phyloP scores from a whole-genome alignment of 2,329 filamentous ascomycete genomes.

The Fusarium sp. region DNA sequence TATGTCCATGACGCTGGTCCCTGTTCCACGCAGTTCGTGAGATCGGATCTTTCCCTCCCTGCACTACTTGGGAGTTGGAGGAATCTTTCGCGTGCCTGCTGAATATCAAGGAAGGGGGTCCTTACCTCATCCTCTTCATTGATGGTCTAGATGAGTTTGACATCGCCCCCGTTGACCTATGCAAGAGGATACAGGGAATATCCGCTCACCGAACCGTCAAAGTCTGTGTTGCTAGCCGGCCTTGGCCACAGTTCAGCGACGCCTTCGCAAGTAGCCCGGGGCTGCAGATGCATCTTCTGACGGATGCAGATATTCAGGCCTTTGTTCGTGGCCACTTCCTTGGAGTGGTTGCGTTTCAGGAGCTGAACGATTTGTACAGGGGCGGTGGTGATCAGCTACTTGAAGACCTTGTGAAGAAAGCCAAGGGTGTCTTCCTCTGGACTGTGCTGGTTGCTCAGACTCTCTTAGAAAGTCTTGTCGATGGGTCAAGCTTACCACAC shows the following conservation, averaged over 20 bases:
- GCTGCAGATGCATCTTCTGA: slow-evolving; percentile 4
- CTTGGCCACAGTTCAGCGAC: slow-evolving; percentile 10
- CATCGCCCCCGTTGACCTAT: not conserved
- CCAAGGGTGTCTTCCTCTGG: not conserved
- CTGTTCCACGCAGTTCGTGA: not conserved
- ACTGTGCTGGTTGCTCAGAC: not conserved
- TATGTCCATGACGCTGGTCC: not conserved
- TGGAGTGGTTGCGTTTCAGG: not conserved
- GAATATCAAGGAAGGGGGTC: not conserved
- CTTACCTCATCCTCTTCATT: slow-evolving; percentile 1
- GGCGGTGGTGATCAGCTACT: not conserved
- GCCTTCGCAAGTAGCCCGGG: slow-evolving; percentile 1
- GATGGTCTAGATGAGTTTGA: slow-evolving; percentile 12
- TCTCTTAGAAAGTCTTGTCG: not conserved
- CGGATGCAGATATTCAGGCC: not conserved
- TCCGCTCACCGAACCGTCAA: not conserved
- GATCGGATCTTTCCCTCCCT: not conserved
- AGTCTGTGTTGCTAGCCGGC: slow-evolving; percentile 7
- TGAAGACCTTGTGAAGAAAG: not conserved
- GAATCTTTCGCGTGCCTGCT: not conserved
- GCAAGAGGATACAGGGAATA: not conserved
- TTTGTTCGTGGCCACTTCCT: not conserved
- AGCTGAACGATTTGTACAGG: not conserved
- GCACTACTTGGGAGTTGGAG: not conserved
- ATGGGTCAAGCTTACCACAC: not conserved